Evolutionary conservation across 2,329 filamentous ascomycete species (phyloP).

Genomic region (Colletotrichum brevisporum): DNA sequence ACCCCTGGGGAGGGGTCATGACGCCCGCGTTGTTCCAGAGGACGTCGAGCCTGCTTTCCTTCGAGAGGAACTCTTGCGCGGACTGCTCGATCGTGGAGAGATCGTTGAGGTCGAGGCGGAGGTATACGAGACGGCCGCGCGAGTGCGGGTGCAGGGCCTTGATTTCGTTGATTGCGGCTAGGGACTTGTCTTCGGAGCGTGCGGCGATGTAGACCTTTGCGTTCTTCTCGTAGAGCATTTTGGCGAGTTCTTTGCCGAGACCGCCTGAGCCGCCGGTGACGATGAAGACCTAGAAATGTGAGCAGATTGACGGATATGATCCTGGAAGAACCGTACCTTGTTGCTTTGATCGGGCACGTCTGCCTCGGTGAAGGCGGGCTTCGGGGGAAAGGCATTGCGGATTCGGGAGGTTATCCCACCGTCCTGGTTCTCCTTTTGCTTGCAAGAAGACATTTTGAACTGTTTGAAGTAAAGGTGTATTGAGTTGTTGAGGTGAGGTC

Average conservation of each 20-base stretch:
- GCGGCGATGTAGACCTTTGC: constrained; percentile 66
- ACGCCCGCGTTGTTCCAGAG: constrained; percentile 56
- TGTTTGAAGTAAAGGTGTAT: no score
- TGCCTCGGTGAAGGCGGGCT: constrained; percentile 45
- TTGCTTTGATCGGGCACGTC: constrained; percentile 55
- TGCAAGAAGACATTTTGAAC: no score
- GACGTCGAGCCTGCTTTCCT: constrained; percentile 51
- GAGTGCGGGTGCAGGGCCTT: constrained; percentile 47
- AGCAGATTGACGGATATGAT: not conserved
- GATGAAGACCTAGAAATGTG: constrained; percentile 49
- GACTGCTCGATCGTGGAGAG: constrained; percentile 46
- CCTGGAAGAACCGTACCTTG: constrained; percentile 45
- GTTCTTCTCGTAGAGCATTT: constrained; percentile 64
- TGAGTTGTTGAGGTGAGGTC: no score
- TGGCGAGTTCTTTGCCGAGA: constrained; percentile 62
- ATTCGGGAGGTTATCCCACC: no score
- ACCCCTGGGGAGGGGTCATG: constrained; percentile 45
- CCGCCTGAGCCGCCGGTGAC: constrained; percentile 57
- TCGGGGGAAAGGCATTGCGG: constrained; percentile 42
- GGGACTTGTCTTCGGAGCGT: constrained; percentile 55
- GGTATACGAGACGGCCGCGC: constrained; percentile 53
- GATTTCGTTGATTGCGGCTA: constrained; percentile 57
- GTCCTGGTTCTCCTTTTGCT: no score
- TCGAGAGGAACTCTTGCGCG: constrained; percentile 46
- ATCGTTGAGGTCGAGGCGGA: constrained; percentile 56